These are phyloP conservation scores for Barnettozyma salicaria DNA, from an alignment of 805 yeast genomes.

Conservation along the genomic window DNA sequence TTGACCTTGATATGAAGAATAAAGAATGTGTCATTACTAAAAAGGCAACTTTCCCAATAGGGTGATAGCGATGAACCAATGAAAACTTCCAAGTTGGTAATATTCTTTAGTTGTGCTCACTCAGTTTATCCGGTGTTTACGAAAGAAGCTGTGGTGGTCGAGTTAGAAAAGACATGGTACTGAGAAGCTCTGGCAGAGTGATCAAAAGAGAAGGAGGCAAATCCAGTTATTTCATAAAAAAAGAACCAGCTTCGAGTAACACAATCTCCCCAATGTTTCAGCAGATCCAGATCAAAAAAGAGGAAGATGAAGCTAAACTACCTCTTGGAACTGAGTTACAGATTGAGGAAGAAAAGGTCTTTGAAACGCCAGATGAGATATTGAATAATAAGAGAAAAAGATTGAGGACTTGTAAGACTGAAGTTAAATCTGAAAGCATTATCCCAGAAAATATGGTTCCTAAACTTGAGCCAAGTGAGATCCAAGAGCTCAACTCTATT, in stretches of 20 bases:
- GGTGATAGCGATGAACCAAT: no score
- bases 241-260: constrained; percentile 1
- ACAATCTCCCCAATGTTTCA: background rate
- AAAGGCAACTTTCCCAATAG: no score
- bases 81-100: no score
- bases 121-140: no score
- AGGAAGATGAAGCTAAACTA: background rate
- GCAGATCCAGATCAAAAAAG: background rate
- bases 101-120: no score
- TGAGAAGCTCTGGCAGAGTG: constrained; percentile 1
- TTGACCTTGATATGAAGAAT: no score
- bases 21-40: no score
- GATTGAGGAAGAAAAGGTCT: no score
- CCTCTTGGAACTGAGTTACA: no score
- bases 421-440: constrained; percentile 1
- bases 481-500: constrained; percentile 1
- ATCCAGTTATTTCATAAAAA: constrained; percentile 4
- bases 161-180: no score
- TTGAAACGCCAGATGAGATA: background rate
- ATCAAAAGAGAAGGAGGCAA: background rate
- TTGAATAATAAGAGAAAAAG: background rate
- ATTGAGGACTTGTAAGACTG: background rate
- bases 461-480: background rate
- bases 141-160: no score
- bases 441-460: background rate